Evolutionary conservation across 768 basidiomycete species (phyloP), one percentile per base, ranked within the genome.

Genomic region (Phylloporus scabripes): DNA sequence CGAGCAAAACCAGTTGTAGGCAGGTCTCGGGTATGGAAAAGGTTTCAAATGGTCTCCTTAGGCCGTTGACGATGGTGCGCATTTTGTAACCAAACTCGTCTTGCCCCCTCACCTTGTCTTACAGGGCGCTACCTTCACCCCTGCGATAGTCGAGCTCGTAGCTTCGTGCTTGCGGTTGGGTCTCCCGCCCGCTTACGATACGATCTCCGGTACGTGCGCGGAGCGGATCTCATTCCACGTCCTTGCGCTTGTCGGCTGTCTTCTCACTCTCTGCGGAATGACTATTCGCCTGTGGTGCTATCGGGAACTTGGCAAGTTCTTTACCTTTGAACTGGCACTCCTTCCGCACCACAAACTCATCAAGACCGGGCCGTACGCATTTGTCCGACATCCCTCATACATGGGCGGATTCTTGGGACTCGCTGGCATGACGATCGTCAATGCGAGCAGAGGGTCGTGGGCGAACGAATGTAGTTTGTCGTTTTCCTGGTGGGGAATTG

Each of bases 251-350:
- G 20, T 44, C 1, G 44, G 23, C 4, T 46, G 45, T 12, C 15
- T 61, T 3, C 23, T 65, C 7, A 53, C 57, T 6, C 24, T 64
- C 15, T 41, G 48, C n/a, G 71, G 70, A 6, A 55, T 54, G n/a
- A 42, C 39, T 9, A 48, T 75, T 20, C 67, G 72, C 3, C 38
- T 62, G 15, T 55, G 55, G 48, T 74, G 69, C 51, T 74, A 67
- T 56, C 67, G 58, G n/a, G 53, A 60, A 17, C 60, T 75, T 21
- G 68, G 69, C n/a, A 32, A 54, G 5, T 53, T 68, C 23, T 73
- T 71, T 56, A 75, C 72, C 14, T 76, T 74, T 45, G 65, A 73
- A 37, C 56, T 73, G 33, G 61, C 62, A n/a, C 24, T 50, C 12
- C 28, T 45, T 0, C 38, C 38, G 3, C 11, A 42, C 1, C 57